Base-by-base conservation (phyloP, 805 yeast genomes). In the Lachancea lanzarotensis region DNA sequence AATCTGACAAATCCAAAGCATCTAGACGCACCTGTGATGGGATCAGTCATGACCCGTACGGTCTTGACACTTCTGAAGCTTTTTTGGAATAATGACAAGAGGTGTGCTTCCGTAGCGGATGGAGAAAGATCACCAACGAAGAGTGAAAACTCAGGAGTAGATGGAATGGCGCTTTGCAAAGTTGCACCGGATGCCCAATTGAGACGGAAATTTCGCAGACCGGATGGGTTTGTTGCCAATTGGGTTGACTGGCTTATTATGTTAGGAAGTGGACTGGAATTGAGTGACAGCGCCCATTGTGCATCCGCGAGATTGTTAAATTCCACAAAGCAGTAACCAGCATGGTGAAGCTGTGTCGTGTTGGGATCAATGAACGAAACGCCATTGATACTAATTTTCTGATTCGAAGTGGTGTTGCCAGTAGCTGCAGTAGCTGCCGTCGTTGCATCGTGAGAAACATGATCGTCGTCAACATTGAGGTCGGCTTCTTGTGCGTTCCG, bases 161-260 rank as follows among this genome's bases (percentile, higher is more conserved):
- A 83, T 7, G 84, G 78, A 39, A 83, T 76, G 39, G 84, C 84
- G 3, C 89, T 80, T 34, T 75, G 68, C 48, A 84, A 67, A 11
- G 91, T 84, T 9, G 91, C 91, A 13, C 88, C 89, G 25, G 83
- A 75, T 1, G 95, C 93, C 95, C 95, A 84, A 57, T 84, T 84
- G 50, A 84, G 72, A 54, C 91, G 72, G 60, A 84, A 84, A 32
- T 75, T 69, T 64, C 85, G 79, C 59, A 78, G 77, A 5, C 68
- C 65, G 30, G 60, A 60, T 6, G 72, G 56, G 34, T 64, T 64
- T 8, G 67, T 62, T 19, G 40, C 43, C 33, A 33, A 16, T 19
- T 47, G 50, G 3, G 54, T 55, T 3, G 64, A 51, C 3, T 35
- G 30, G 12, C 62, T 59, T 17, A 42, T 25, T 30, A 63, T 53